Base-by-base conservation (phyloP, 495 filamentous ascomycete species). In the Aspergillus olivimuriae region DNA sequence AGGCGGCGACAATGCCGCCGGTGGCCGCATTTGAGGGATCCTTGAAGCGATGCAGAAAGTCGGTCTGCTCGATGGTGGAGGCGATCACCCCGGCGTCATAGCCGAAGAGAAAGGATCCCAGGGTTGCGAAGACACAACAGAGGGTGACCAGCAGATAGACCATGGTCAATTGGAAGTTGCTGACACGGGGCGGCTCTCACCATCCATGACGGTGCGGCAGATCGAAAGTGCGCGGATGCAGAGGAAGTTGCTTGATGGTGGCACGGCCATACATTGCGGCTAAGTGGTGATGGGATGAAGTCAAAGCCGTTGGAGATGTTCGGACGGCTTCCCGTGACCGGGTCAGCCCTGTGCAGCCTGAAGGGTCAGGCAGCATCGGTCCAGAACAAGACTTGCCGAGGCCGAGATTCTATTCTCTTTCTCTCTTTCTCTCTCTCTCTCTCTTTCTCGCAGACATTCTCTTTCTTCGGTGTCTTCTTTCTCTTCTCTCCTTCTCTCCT, bases 81-180 rank as follows among this genome's bases (percentile, higher is more conserved):
- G 53, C 77, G 70, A 58, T 76, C 50, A 80, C 72, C 43, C 76
- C 75, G 0, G 58, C 52, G 41, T 68, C 64, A 47, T 68, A 77
- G 21, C 77, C 78, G 51, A 65, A 80, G n/a, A 78, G 60, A 39
- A 80, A 72, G 10, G 74, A 78, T 4, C 76, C 77, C 37, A 81
- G 60, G n/a, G 73, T 76, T 41, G 74, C 77, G 50, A 80, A 81
- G 12, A 72, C 61, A n/a, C 75, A 66, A 47, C 52, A 66, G 19
- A 60, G 41, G 11, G 65, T 61, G 42, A 74, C 68, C 8, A 74
- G 62, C 47, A 63, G 53, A 18, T 61, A 64, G 33, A 53, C 40
- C 57, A 61, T 61, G 30, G 20, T 52, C 12, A 30, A 34, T 4
- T 14, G 17, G 31, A 26, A 40, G n/a, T n/a, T n/a, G n/a, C n/a